These are phyloP conservation scores for Xerocomus nothofagi DNA, from an alignment of 1,284 basidiomycete genomes.

Conservation along the genomic window DNA sequence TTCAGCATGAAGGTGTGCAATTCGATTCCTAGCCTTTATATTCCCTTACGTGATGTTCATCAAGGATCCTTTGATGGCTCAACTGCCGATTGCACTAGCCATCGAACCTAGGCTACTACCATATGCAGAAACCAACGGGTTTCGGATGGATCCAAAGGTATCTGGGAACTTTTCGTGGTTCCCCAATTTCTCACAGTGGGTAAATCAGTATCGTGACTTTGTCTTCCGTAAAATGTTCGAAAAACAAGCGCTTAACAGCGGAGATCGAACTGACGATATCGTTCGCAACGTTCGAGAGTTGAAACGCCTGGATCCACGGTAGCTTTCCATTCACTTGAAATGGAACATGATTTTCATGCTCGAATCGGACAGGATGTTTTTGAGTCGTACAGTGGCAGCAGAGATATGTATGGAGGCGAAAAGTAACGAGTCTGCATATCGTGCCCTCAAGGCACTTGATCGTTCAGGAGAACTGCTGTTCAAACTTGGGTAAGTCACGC, in stretches of 20 bases:
- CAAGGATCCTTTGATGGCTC: slow-evolving; percentile 73
- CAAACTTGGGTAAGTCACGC: slow-evolving; percentile 50
- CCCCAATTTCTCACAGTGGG: slow-evolving; percentile 16
- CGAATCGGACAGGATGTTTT: slow-evolving; percentile 58
- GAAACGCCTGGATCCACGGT: slow-evolving; percentile 65
- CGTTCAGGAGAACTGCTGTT: slow-evolving; percentile 61
- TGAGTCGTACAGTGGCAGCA: slow-evolving; percentile 73
- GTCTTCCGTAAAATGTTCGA: slow-evolving; percentile 82
- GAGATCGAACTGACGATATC: slow-evolving; percentile 59
- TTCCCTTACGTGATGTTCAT: slow-evolving; percentile 11
- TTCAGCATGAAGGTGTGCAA: slow-evolving; percentile 62
- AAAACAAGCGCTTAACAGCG: slow-evolving; percentile 49
- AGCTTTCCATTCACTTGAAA: slow-evolving; percentile 5
- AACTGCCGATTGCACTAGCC: slow-evolving; percentile 70
- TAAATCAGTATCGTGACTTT: slow-evolving; percentile 68
- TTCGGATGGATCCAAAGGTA: slow-evolving; percentile 72
- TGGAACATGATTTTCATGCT: slow-evolving; percentile 12
- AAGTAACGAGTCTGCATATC: slow-evolving; percentile 63
- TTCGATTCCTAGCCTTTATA: slow-evolving; percentile 4
- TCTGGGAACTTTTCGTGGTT: slow-evolving; percentile 6
- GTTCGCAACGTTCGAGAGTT: slow-evolving; percentile 66
- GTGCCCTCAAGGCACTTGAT: slow-evolving; percentile 63
- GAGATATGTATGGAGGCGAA: slow-evolving; percentile 78
- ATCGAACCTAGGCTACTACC: slow-evolving; percentile 74
- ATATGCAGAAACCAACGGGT: slow-evolving; percentile 68